A percentile compares a stretch with the other conserved stretches of the same genome.
Conservation (phyloP, 495 filamentous ascomycete genomes). For the Xylaria palmicola region DNA sequence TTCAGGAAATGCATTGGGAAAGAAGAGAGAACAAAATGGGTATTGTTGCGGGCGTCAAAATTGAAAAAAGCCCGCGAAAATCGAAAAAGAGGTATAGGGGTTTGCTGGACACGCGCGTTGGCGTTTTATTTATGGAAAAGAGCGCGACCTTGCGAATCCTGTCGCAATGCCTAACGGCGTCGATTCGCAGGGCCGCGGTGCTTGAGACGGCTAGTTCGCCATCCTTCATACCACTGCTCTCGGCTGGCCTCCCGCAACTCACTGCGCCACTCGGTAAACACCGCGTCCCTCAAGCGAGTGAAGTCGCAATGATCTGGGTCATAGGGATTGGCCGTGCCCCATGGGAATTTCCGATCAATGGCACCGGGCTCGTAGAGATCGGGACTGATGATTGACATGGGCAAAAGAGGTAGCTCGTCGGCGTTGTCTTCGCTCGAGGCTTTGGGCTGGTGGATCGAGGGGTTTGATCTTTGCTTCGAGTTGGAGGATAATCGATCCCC, state of each 20-base stretch:
- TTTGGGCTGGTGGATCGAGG: conserved; percentile 46
- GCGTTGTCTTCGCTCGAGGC: conserved; percentile 33
- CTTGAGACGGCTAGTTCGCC: conserved; percentile 71
- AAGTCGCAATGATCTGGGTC: conserved; percentile 93
- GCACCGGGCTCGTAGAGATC: conserved; percentile 80
- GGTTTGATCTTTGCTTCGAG: conserved; percentile 47
- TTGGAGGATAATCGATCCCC: conserved; percentile 29
- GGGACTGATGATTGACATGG: conserved; percentile 90
- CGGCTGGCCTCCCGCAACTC: conserved; percentile 90
- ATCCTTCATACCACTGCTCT: conserved; percentile 94
- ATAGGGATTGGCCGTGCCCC: conserved; percentile 94
- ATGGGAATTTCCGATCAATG: conserved; percentile 84
- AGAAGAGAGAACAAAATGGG: conserved; percentile 17
- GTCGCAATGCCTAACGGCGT: conserved; percentile 31
- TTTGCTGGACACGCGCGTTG: conserved; percentile 19
- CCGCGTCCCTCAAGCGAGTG: conserved; percentile 80
- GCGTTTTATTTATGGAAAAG: conserved; percentile 18
- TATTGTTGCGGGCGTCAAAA: conserved; percentile 19
- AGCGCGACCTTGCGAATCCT: conserved; percentile 17
- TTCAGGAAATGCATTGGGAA: conserved; percentile 12
- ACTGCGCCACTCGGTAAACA: conserved; percentile 89
- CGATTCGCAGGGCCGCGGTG: conserved; percentile 33
- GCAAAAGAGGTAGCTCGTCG: conserved; percentile 61
- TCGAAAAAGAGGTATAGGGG: conserved; percentile 2
- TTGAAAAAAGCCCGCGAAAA: neutral